phyloP scores from a whole-genome alignment of 257 asterid genomes.

The Asclepias syriaca region DNA sequence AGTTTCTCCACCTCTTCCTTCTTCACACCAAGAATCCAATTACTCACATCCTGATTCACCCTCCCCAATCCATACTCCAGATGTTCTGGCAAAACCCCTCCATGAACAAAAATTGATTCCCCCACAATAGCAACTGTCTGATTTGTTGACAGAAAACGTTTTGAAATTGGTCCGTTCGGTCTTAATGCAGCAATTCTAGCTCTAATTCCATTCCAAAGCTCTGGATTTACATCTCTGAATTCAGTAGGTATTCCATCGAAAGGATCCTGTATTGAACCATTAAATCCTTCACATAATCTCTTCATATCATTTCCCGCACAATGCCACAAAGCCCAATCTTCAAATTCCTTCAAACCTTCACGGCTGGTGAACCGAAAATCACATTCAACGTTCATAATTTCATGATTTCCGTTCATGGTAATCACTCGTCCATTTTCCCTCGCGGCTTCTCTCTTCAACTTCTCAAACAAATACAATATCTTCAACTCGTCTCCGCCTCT shows the following conservation, averaged over 20 bases:
- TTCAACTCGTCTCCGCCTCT: conserved; percentile 94
- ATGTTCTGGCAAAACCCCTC: conserved; percentile 70
- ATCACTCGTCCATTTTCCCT: conserved; percentile 61
- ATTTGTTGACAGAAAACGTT: conserved; percentile 61
- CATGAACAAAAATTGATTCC: conserved; percentile 88
- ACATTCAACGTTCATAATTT: conserved; percentile 78
- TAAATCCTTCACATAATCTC: conserved; percentile 41
- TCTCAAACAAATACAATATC: conserved; percentile 62
- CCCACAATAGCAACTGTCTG: conserved; percentile 83
- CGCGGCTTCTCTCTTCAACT: conserved; percentile 52
- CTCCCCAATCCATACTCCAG: conserved; percentile 71
- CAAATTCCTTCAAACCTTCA: conserved; percentile 62
- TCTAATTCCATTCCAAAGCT: conserved; percentile 46
- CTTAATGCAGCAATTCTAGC: conserved; percentile 65
- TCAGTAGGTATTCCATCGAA: conserved; percentile 48
- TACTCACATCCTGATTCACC: conserved; percentile 68
- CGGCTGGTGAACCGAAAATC: conserved; percentile 61
- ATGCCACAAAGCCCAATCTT: conserved; percentile 69
- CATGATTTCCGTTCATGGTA: conserved; percentile 94
- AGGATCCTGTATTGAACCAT: conserved; percentile 29
- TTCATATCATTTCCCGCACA: conserved; percentile 59
- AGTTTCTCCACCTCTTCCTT: conserved; percentile 40
- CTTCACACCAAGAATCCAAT: conserved; percentile 69
- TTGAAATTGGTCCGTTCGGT: conserved; percentile 61
- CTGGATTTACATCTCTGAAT: conserved; percentile 34